Conservation (phyloP, 345 rosid species). For the Bruguiera parviflora region DNA sequence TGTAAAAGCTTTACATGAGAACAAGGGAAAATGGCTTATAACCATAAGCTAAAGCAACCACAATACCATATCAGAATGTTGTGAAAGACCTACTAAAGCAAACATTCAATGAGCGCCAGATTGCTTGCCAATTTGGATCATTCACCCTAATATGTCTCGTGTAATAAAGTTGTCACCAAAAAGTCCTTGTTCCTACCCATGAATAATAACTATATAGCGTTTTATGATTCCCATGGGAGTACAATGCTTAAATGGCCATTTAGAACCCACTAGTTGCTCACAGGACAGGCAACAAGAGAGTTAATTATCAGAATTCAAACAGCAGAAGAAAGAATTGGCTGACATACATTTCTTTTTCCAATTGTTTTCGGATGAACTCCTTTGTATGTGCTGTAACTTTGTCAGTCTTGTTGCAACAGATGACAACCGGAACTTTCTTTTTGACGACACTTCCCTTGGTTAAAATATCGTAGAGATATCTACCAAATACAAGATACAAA, state of each 20-base stretch:
- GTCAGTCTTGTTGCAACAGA: slow-evolving; percentile 90
- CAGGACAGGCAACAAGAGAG: slow-evolving; percentile 7
- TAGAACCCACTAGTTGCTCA: neutral
- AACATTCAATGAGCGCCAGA: neutral
- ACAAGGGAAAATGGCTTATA: neutral
- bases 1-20: neutral
- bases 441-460: slow-evolving; percentile 70
- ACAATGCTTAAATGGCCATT: neutral
- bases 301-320: slow-evolving; percentile 1
- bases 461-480: slow-evolving; percentile 86
- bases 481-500: slow-evolving; percentile 25
- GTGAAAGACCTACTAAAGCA: neutral
- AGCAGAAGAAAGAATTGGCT: neutral
- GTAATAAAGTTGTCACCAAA: too few species aligned
- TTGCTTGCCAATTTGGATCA: neutral
- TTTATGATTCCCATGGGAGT: too few species aligned
- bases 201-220: too few species aligned
- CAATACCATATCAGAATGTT: neutral
- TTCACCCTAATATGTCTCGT: too few species aligned
- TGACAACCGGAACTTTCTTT: slow-evolving; percentile 69
- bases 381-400: slow-evolving; percentile 92
- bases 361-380: slow-evolving; percentile 84
- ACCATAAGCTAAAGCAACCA: neutral
- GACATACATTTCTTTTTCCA: slow-evolving; percentile 90
- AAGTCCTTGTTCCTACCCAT: too few species aligned